Evolutionary conservation across 805 yeast genomes (phyloP).

Genomic region (Starmerella apis): DNA sequence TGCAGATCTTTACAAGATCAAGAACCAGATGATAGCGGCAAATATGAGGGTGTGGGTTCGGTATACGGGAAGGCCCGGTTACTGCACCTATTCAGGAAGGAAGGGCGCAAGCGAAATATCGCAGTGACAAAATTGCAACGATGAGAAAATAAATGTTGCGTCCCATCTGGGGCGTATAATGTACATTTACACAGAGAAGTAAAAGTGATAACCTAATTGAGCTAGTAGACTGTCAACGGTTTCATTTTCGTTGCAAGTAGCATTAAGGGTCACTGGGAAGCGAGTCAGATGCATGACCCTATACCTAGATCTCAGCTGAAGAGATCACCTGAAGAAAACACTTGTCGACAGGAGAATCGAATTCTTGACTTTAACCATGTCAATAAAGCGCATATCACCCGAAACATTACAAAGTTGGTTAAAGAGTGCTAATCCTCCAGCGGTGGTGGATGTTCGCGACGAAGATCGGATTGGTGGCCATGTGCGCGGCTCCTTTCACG

Average conservation of each 20-base stretch:
- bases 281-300: slow-evolving; percentile 1
- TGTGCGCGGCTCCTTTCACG: slow-evolving; percentile 45
- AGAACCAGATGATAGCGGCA: too few species aligned
- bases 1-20: too few species aligned
- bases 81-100: neutral
- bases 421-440: slow-evolving; percentile 25
- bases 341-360: neutral
- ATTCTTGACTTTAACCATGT: neutral
- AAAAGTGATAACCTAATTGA: neutral
- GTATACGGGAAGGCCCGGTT: neutral
- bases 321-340: slow-evolving; percentile 1
- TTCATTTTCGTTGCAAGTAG: neutral
- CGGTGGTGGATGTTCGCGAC: slow-evolving; percentile 76
- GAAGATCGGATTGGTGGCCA: slow-evolving; percentile 73
- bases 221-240: neutral
- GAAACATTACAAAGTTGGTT: slow-evolving; percentile 29
- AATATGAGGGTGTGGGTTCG: slow-evolving; percentile 2
- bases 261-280: neutral
- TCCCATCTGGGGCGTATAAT: too few species aligned
- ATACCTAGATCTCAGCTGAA: too few species aligned
- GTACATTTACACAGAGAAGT: too few species aligned
- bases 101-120: neutral
- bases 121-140: too few species aligned
- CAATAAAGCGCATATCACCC: slow-evolving; percentile 20
- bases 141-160: too few species aligned